Percentiles rank a stretch among this genome's conserved stretches.
Evolutionary conservation across 768 basidiomycete genomes (phyloP).

Genomic region (Plicaturopsis crispa): DNA sequence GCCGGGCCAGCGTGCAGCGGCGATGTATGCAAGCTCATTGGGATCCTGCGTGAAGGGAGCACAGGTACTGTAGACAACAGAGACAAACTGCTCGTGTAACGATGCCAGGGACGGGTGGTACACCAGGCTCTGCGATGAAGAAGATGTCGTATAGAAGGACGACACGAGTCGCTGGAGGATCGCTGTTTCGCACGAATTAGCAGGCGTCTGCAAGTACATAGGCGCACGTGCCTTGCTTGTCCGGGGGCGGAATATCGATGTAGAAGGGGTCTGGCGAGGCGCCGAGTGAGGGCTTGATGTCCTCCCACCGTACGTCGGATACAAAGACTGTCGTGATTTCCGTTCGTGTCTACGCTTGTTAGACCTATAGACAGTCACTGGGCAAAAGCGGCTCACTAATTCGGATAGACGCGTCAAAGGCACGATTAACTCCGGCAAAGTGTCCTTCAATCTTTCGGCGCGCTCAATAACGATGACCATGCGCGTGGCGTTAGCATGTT

Average conservation of each 20-base stretch:
- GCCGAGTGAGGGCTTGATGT: constrained; percentile 61
- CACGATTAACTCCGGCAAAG: constrained; percentile 56
- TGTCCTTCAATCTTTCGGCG: constrained; percentile 60
- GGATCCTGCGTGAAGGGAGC: constrained; percentile 60
- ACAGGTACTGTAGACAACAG: constrained; percentile 52
- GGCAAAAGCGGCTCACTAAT: constrained; percentile 37
- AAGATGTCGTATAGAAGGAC: constrained; percentile 1
- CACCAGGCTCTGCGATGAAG: constrained; percentile 9
- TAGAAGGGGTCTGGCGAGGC: constrained; percentile 70
- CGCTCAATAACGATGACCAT: constrained; percentile 60
- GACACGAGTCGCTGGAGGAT: constrained; percentile 7
- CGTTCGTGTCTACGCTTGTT: constrained; percentile 58
- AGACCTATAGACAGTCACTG: constrained; percentile 3
- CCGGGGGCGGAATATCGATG: constrained; percentile 43
- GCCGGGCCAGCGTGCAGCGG: constrained; percentile 75
- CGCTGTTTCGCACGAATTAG: no score
- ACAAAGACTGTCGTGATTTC: constrained; percentile 55
- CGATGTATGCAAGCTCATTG: constrained; percentile 66
- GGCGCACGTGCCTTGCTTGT: constrained; percentile 58
- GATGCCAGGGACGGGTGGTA: constrained; percentile 51
- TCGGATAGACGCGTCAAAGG: constrained; percentile 68
- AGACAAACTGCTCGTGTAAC: constrained; percentile 58
- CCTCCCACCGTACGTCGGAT: constrained; percentile 63
- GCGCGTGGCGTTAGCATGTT: constrained; percentile 15
- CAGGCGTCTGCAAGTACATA: no score